These are phyloP conservation scores for Backusella tarrabulga DNA, from an alignment of 192 early-diverging fungal species.

Conservation along the genomic window DNA sequence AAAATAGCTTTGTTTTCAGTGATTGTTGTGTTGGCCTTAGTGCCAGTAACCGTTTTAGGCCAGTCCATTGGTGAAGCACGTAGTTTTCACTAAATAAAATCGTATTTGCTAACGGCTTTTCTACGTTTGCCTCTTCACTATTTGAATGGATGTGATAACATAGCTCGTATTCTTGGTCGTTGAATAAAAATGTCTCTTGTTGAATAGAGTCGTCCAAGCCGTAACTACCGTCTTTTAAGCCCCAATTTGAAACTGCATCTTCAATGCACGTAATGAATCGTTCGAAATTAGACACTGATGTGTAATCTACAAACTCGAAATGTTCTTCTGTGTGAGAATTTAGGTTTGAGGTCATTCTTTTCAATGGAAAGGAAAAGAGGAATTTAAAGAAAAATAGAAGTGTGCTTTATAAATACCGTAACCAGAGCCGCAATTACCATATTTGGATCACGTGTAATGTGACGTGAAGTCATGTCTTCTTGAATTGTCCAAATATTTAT, in stretches of 20 bases:
- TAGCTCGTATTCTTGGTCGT: constrained; percentile 33
- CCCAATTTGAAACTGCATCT: constrained; percentile 55
- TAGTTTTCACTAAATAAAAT: constrained; percentile 47
- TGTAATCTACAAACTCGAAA: constrained; percentile 77
- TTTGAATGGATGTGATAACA: constrained; percentile 42
- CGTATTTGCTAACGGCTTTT: constrained; percentile 30
- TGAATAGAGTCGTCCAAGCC: constrained; percentile 35
- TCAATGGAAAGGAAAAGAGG: neutral
- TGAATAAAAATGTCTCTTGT: constrained; percentile 35
- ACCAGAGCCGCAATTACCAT: neutral
- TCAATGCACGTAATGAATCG: constrained; percentile 62
- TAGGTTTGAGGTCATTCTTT: neutral
- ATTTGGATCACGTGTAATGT: neutral
- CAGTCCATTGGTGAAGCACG: constrained; percentile 72
- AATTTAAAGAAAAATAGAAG: neutral
- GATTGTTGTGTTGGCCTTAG: constrained; percentile 29
- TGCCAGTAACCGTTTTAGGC: constrained; percentile 52
- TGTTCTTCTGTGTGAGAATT: constrained; percentile 51
- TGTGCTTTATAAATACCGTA: neutral
- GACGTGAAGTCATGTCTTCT: neutral
- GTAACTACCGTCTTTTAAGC: constrained; percentile 48
- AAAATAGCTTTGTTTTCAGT: constrained; percentile 22
- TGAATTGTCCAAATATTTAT: no score
- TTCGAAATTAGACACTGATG: constrained; percentile 68
- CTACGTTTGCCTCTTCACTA: constrained; percentile 23